These are phyloP conservation scores for Globisporangium middletonii DNA, from an alignment of 352 stramenopile genomes.

Conservation along the genomic window DNA sequence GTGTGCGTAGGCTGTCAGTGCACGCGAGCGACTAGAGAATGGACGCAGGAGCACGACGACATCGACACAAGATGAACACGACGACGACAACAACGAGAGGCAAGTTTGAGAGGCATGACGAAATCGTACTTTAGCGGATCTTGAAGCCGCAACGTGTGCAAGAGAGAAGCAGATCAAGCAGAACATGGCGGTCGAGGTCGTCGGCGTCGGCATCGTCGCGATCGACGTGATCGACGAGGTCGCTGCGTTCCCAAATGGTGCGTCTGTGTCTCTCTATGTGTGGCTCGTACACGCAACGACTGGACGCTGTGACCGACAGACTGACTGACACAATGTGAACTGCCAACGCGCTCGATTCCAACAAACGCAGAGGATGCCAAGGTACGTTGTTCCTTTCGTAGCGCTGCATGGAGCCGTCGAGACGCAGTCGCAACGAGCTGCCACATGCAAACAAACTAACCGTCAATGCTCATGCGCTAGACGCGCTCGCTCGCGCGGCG, in stretches of 20 bases:
- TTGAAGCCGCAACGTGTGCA: slow-evolving; percentile 5
- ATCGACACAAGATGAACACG: too few relatives aligned
- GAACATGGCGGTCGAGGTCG: slow-evolving; percentile 32
- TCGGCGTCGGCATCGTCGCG: slow-evolving; percentile 64
- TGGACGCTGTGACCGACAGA: too few relatives aligned
- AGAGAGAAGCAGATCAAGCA: neutral
- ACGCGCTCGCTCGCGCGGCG: slow-evolving; percentile 36
- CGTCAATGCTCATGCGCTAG: slow-evolving; percentile 13
- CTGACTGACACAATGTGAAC: too few relatives aligned
- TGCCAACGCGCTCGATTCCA: neutral
- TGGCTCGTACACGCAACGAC: too few relatives aligned
- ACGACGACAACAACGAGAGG: too few relatives aligned
- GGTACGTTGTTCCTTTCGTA: slow-evolving; percentile 14
- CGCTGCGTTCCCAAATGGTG: slow-evolving; percentile 48
- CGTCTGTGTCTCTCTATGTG: neutral
- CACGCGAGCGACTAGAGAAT: too few relatives aligned
- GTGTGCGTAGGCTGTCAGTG: too few relatives aligned
- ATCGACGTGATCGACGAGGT: slow-evolving; percentile 71
- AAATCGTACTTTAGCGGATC: neutral
- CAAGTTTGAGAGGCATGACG: neutral
- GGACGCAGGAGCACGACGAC: too few relatives aligned
- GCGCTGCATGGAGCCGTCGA: too few relatives aligned
- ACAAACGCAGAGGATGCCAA: slow-evolving; percentile 44
- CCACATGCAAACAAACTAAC: too few relatives aligned
- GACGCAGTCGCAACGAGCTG: too few relatives aligned